Evolutionary conservation across 345 rosid species (phyloP).

Genomic region (Atalantia buxifolia): DNA sequence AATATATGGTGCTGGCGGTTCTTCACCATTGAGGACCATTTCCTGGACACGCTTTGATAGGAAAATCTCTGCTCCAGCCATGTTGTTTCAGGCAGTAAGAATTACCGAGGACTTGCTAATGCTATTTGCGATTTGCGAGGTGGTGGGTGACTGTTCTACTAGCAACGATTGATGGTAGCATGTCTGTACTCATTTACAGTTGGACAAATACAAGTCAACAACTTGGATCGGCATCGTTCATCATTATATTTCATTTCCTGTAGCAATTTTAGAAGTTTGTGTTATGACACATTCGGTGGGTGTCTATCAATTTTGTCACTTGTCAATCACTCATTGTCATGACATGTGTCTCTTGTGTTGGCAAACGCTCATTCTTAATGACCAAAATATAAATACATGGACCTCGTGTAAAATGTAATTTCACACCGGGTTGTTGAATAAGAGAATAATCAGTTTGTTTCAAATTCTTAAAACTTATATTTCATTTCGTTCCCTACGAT

Average conservation of each 20-base stretch:
- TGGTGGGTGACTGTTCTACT: not conserved
- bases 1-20: conserved; percentile 24
- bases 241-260: too few species aligned
- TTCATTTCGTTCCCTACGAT: too few species aligned
- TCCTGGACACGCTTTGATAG: conserved; percentile 43
- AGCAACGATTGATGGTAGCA: not conserved
- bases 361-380: too few species aligned
- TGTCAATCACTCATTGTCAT: too few species aligned
- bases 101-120: not conserved
- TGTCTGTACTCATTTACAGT: not conserved
- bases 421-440: too few species aligned
- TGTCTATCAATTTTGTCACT: too few species aligned
- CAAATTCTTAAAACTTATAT: too few species aligned
- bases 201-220: not conserved
- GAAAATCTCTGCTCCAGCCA: conserved; percentile 20
- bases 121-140: not conserved
- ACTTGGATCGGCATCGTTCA: too few species aligned
- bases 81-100: not conserved
- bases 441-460: too few species aligned
- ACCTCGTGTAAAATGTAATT: too few species aligned
- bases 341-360: too few species aligned
- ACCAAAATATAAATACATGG: too few species aligned
- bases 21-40: conserved; percentile 27
- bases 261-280: not conserved
- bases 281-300: not conserved